These are phyloP conservation scores for Aegilops umbellulata DNA, from an alignment of 176 grass and related monocot genomes.

Conservation along the genomic window DNA sequence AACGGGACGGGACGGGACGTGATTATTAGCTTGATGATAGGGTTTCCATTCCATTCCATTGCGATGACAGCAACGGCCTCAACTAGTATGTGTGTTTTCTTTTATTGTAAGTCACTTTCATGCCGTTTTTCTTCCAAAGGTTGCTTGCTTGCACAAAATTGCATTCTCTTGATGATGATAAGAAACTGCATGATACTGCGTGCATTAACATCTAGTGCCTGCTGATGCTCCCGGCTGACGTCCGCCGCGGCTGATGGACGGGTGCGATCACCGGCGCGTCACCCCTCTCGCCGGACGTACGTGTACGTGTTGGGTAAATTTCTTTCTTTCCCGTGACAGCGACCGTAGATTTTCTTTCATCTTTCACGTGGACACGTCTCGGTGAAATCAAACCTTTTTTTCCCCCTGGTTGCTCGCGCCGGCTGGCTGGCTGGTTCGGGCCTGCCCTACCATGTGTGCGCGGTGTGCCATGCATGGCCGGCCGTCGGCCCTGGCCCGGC, in stretches of 20 bases:
- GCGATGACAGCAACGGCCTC: neutral
- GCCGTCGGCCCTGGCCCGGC: neutral
- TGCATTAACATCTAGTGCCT: neutral
- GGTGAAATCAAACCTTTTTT: neutral
- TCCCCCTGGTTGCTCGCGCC: too few species aligned
- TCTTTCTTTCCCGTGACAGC: neutral
- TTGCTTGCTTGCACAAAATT: neutral
- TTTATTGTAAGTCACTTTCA: neutral
- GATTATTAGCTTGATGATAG: too few species aligned
- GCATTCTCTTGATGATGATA: neutral
- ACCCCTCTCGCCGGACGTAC: neutral
- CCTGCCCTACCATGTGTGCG: neutral
- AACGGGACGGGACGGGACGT: neutral
- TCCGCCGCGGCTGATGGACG: neutral
- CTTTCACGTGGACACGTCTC: neutral
- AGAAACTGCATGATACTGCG: neutral
- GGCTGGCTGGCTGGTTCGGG: neutral
- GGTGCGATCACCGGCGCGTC: constrained; percentile 20
- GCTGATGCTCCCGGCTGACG: neutral
- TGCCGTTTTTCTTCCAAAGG: neutral
- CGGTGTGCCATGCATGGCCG: too few species aligned
- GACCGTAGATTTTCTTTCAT: neutral
- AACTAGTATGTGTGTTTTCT: neutral
- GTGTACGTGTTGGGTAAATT: too few species aligned
- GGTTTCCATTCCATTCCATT: too few species aligned